Conservation (phyloP, 768 basidiomycete species). For the Mycena vulgaris region DNA sequence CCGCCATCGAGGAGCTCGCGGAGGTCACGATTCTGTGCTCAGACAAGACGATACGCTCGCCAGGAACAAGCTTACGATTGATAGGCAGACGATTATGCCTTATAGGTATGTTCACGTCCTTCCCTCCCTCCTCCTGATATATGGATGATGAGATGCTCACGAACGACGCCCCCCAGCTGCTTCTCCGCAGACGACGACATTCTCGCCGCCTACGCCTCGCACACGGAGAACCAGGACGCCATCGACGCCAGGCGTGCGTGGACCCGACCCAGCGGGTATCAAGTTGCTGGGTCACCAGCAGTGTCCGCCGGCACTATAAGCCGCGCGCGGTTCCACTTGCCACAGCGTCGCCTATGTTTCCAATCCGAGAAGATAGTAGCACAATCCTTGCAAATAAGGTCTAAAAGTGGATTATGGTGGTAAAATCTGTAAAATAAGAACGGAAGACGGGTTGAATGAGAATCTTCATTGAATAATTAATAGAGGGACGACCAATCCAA, state of each 20-base stretch:
- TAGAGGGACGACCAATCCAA: no score
- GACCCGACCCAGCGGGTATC: constrained; percentile 91
- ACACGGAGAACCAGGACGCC: constrained; percentile 98
- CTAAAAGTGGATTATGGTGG: no score
- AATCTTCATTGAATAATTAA: no score
- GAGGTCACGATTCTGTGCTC: constrained; percentile 99
- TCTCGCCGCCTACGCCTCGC: constrained; percentile 94
- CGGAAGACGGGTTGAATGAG: no score
- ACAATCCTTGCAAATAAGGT: no score
- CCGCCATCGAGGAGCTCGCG: constrained; percentile 89
- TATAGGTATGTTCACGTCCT: constrained; percentile 58
- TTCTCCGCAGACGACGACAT: constrained; percentile 93
- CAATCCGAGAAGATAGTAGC: no score
- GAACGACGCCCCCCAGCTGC: constrained; percentile 58
- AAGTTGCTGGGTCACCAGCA: constrained; percentile 80
- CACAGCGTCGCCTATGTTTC: no score
- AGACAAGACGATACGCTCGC: constrained; percentile 98
- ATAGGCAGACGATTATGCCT: constrained; percentile 89
- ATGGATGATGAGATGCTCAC: constrained; percentile 12
- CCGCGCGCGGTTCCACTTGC: neutral
- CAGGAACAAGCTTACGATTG: constrained; percentile 99
- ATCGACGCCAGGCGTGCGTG: constrained; percentile 88
- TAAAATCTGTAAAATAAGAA: no score
- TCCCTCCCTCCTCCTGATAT: neutral
- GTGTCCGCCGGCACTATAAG: neutral